phyloP scores from a whole-genome alignment of 78 protist species.

The Dictyostelium brefeldianum region DNA sequence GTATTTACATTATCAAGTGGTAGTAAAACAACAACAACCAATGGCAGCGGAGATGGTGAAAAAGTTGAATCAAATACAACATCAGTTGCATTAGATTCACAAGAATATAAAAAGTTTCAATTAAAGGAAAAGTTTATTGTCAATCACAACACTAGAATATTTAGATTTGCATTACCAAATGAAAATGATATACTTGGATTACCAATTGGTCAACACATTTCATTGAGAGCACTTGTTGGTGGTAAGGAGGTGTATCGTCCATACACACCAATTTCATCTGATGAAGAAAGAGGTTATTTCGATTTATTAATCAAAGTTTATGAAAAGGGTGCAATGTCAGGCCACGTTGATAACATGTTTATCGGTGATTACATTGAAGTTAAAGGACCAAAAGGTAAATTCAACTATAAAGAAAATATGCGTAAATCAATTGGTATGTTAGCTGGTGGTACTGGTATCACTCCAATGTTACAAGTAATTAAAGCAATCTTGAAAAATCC shows the following conservation, averaged over 20 bases:
- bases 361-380: constrained; percentile 84
- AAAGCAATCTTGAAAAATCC: constrained; percentile 66
- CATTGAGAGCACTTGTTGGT: constrained; percentile 38
- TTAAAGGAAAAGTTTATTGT: constrained; percentile 59
- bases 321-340: constrained; percentile 78
- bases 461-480: constrained; percentile 93
- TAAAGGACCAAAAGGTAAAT: constrained; percentile 85
- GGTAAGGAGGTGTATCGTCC: constrained; percentile 83
- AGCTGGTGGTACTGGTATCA: constrained; percentile 94
- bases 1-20: constrained; percentile 5
- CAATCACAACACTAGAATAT: constrained; percentile 69
- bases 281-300: constrained; percentile 82
- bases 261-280: constrained; percentile 88
- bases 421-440: constrained; percentile 83
- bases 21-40: not conserved
- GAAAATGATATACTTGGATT: constrained; percentile 46
- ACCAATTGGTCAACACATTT: constrained; percentile 72
- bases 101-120: constrained; percentile 68
- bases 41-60: not conserved
- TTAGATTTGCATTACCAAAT: constrained; percentile 69
- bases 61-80: not conserved
- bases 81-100: constrained; percentile 45
- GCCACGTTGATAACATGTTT: constrained; percentile 54
- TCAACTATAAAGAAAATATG: constrained; percentile 55
- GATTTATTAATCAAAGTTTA: constrained; percentile 90